These are phyloP conservation scores for Saitozyma sp. DNA, from an alignment of 768 basidiomycete genomes.

Conservation along the genomic window DNA sequence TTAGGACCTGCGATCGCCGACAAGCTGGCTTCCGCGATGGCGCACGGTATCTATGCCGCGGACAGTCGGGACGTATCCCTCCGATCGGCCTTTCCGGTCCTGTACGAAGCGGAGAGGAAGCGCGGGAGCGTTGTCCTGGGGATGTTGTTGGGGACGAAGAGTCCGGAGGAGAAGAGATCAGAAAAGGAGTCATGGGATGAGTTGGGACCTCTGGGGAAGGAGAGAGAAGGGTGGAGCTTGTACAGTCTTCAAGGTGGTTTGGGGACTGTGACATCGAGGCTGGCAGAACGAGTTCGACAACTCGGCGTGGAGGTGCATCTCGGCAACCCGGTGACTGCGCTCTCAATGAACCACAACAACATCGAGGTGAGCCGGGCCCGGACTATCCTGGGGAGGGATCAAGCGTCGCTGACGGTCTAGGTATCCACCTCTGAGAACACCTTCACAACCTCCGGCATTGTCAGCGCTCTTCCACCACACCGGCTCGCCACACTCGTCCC, in stretches of 20 bases:
- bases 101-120: slow-evolving; percentile 70
- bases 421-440: slow-evolving; percentile 14
- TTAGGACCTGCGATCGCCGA: slow-evolving; percentile 74
- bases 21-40: slow-evolving; percentile 72
- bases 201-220: slow-evolving; percentile 66
- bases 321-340: slow-evolving; percentile 47
- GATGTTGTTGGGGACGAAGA: slow-evolving; percentile 37
- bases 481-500: slow-evolving; percentile 58
- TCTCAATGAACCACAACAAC: neutral
- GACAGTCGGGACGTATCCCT: slow-evolving; percentile 75
- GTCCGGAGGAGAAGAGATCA: slow-evolving; percentile 16
- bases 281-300: slow-evolving; percentile 58
- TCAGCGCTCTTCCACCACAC: slow-evolving; percentile 73
- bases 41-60: slow-evolving; percentile 91
- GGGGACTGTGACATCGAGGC: slow-evolving; percentile 62
- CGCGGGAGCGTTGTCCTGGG: slow-evolving; percentile 71
- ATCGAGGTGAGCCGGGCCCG: slow-evolving; percentile 23
- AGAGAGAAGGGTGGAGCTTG: slow-evolving; percentile 72
- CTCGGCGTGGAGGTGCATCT: slow-evolving; percentile 64
- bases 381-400: neutral
- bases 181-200: slow-evolving; percentile 65
- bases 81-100: slow-evolving; percentile 68
- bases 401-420: neutral
- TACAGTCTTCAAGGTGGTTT: slow-evolving; percentile 81
- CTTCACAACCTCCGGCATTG: slow-evolving; percentile 58